phyloP scores from a whole-genome alignment of 306 rosid genomes.

The Leucaena leucocephala region DNA sequence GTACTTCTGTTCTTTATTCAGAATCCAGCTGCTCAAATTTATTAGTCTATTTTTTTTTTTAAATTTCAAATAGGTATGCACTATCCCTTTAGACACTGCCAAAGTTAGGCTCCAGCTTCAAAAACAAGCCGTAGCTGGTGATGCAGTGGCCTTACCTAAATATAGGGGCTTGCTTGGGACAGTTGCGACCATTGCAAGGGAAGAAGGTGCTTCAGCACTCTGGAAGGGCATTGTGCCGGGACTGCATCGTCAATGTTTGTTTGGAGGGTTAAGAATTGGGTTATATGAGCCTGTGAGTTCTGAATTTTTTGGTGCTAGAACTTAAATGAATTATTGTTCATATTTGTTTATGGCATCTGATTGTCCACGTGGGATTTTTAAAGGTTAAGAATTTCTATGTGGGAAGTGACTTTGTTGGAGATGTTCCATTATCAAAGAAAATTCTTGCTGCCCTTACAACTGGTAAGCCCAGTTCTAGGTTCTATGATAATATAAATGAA shows the following conservation, averaged over 20 bases:
- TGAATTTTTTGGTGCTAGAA: not conserved
- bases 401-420: slow-evolving; percentile 82
- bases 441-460: slow-evolving; percentile 93
- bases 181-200: slow-evolving; percentile 86
- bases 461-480: slow-evolving; percentile 55
- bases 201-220: slow-evolving; percentile 84
- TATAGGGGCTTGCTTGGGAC: slow-evolving; percentile 96
- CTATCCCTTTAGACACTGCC: slow-evolving; percentile 96
- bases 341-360: slow-evolving; percentile 38
- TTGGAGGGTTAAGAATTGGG: slow-evolving; percentile 92
- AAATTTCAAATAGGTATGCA: slow-evolving; percentile 58
- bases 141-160: slow-evolving; percentile 66
- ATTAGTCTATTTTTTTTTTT: slow-evolving; percentile 31
- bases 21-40: slow-evolving; percentile 27
- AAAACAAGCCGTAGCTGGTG: slow-evolving; percentile 69
- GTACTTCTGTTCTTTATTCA: slow-evolving; percentile 26
- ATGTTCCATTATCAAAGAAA: slow-evolving; percentile 91
- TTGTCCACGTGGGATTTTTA: slow-evolving; percentile 16
- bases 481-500: not conserved
- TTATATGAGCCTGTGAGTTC: slow-evolving; percentile 88
- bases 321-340: slow-evolving; percentile 26
- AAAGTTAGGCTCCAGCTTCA: slow-evolving; percentile 98
- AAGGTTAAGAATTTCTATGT: slow-evolving; percentile 87
- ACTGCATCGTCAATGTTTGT: slow-evolving; percentile 86
- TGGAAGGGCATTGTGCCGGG: slow-evolving; percentile 98